Conservation (phyloP, 2,329 filamentous ascomycete species). For the Talaromyces funiculosus region DNA sequence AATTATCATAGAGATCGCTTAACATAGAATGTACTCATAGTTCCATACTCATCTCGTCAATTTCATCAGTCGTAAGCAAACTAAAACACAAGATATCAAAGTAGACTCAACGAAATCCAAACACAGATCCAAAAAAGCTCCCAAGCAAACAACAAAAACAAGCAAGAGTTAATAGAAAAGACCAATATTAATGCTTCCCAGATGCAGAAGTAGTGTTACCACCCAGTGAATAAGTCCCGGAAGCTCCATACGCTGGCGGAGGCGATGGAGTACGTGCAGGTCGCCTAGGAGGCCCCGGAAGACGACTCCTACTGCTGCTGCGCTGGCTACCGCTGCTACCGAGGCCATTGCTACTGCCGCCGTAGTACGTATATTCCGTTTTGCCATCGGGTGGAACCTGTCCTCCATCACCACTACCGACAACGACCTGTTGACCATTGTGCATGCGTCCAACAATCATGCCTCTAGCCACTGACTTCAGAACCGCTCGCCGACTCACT, state of each 20-base stretch:
- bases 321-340: neutral
- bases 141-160: neutral
- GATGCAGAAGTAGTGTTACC: slow-evolving; percentile 26
- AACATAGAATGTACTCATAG: too few relatives aligned
- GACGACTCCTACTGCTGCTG: slow-evolving; percentile 16
- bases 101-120: neutral
- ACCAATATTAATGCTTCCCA: slow-evolving; percentile 24
- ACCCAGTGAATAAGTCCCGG: slow-evolving; percentile 28
- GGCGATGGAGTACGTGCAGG: slow-evolving; percentile 34
- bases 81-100: neutral
- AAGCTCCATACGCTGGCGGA: slow-evolving; percentile 37
- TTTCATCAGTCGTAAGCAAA: neutral
- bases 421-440: slow-evolving; percentile 45
- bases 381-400: slow-evolving; percentile 18
- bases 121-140: neutral
- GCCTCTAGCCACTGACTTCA: slow-evolving; percentile 93
- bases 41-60: neutral
- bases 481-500: slow-evolving; percentile 78
- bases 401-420: slow-evolving; percentile 44
- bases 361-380: slow-evolving; percentile 10
- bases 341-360: neutral
- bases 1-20: neutral
- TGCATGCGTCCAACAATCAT: slow-evolving; percentile 59
- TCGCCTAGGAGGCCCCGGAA: slow-evolving; percentile 28
- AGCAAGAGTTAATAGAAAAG: neutral